phyloP scores from a whole-genome alignment of 805 yeast genomes.

The Ogataea pini region DNA sequence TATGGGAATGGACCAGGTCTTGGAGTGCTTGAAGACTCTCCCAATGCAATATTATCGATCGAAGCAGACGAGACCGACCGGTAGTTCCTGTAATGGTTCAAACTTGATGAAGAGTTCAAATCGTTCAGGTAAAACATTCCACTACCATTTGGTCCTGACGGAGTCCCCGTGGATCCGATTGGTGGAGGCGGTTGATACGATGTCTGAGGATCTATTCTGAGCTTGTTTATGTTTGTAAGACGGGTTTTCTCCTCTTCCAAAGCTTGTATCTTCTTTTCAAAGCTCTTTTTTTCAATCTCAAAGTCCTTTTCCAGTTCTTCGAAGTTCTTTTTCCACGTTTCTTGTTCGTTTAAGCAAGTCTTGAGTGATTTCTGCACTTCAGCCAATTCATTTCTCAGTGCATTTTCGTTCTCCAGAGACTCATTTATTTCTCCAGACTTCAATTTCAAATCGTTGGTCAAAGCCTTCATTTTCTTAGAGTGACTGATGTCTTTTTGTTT shows the following conservation, averaged over 20 bases:
- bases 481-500: conserved; percentile 32
- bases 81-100: conserved; percentile 21
- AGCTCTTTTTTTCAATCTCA: conserved; percentile 26
- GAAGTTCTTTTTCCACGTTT: conserved; percentile 25
- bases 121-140: conserved; percentile 35
- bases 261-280: conserved; percentile 28
- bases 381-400: conserved; percentile 20
- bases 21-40: conserved; percentile 53
- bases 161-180: conserved; percentile 3
- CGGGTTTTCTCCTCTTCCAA: conserved; percentile 33
- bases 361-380: conserved; percentile 25
- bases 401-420: conserved; percentile 25
- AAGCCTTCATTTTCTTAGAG: conserved; percentile 31
- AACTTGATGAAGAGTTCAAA: conserved; percentile 29
- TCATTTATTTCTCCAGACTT: conserved; percentile 32
- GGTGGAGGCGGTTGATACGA: conserved; percentile 3
- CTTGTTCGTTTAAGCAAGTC: conserved; percentile 19
- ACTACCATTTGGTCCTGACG: conserved; percentile 6
- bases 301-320: conserved; percentile 33
- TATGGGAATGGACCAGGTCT: conserved; percentile 20
- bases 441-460: conserved; percentile 40
- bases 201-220: conserved; percentile 16
- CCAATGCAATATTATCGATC: conserved; percentile 40
- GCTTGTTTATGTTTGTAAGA: conserved; percentile 19
- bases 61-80: conserved; percentile 31